phyloP scores from a whole-genome alignment of 108 stramenopile genomes.

The Skeletonema menzelii region DNA sequence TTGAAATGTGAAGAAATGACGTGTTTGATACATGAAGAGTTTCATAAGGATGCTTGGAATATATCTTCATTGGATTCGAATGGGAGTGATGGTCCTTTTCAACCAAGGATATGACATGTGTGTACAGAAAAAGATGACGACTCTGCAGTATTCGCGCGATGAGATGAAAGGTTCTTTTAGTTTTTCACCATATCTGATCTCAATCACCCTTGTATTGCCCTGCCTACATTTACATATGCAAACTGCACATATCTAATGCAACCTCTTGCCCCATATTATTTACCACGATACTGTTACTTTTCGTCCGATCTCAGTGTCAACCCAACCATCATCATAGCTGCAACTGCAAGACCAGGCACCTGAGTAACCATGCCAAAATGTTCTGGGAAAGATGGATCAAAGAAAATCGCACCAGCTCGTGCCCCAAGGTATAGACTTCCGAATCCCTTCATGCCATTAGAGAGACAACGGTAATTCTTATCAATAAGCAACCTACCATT shows the following conservation, averaged over 20 bases:
- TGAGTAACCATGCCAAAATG: conserved; percentile 1
- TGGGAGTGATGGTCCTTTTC: not conserved
- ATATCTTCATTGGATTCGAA: conserved; percentile 12
- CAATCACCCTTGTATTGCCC: too few species aligned
- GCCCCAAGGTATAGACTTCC: conserved; percentile 14
- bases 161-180: too few species aligned
- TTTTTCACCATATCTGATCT: too few species aligned
- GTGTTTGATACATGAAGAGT: conserved; percentile 62
- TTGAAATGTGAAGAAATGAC: conserved; percentile 52
- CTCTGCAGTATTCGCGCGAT: too few species aligned
- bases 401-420: conserved; percentile 1
- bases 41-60: conserved; percentile 55
- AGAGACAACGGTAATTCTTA: not conserved
- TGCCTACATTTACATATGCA: too few species aligned
- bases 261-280: too few species aligned
- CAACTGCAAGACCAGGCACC: conserved; percentile 1
- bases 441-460: conserved; percentile 14
- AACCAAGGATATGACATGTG: not conserved
- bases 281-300: too few species aligned
- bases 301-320: conserved; percentile 13
- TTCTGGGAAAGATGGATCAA: conserved; percentile 24
- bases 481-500: conserved; percentile 5
- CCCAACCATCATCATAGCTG: conserved; percentile 12
- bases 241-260: too few species aligned
- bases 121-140: too few species aligned